Conservation (phyloP, 1,139 yeast species). For the Blastobotrys proliferans region DNA sequence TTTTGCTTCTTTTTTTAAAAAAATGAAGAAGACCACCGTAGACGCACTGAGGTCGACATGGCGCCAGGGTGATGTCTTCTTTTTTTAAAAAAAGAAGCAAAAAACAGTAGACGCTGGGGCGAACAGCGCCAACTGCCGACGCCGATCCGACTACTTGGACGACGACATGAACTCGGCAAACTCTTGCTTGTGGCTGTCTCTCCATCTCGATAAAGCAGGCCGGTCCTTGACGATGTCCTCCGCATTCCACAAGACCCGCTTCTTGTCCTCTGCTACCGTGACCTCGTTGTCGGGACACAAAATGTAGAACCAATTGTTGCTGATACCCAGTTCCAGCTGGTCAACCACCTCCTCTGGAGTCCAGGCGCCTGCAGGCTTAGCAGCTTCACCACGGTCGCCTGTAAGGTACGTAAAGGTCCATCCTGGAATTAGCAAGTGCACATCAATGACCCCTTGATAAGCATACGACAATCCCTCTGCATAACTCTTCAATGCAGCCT, state of each 20-base stretch:
- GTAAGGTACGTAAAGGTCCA: constrained; percentile 30
- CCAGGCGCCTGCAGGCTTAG: constrained; percentile 32
- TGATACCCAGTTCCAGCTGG: constrained; percentile 22
- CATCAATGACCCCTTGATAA: constrained; percentile 22
- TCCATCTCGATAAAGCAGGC: constrained; percentile 29
- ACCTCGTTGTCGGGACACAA: constrained; percentile 31
- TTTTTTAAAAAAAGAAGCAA: too few relatives aligned
- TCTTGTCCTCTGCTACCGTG: constrained; percentile 24
- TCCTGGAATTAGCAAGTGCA: constrained; percentile 30
- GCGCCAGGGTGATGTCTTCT: too few relatives aligned
- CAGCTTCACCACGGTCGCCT: constrained; percentile 19
- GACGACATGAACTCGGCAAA: too few relatives aligned
- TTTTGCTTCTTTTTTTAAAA: too few relatives aligned
- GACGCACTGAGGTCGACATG: too few relatives aligned
- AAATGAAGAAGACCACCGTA: too few relatives aligned
- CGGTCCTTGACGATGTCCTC: constrained; percentile 24
- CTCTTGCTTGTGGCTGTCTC: constrained; percentile 25
- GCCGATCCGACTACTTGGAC: too few relatives aligned
- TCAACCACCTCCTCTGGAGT: constrained; percentile 29
- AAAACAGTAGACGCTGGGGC: too few relatives aligned
- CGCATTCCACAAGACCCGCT: constrained; percentile 26
- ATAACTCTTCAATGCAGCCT: constrained; percentile 29
- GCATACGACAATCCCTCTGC: constrained; percentile 29
- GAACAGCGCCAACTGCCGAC: too few relatives aligned
- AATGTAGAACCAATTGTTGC: constrained; percentile 24